These are phyloP conservation scores for Penicillium sumatraense DNA, from an alignment of 2,329 filamentous ascomycete genomes.

Conservation along the genomic window DNA sequence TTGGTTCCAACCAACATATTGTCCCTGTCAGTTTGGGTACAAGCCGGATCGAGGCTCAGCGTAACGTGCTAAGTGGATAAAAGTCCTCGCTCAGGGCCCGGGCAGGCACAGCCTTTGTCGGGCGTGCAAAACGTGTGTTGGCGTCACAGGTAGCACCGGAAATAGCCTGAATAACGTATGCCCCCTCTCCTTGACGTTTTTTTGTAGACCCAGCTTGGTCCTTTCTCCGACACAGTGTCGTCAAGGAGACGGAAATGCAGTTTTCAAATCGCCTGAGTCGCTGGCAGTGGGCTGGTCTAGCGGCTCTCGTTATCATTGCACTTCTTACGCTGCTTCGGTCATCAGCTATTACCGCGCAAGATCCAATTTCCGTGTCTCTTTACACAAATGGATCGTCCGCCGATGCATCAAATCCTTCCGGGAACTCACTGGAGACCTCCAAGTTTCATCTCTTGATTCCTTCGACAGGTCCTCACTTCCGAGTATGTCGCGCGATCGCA, in stretches of 20 bases:
- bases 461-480: constrained; percentile 14
- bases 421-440: constrained; percentile 1
- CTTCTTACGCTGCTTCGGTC: constrained; percentile 14
- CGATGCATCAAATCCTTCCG: background rate
- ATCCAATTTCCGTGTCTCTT: constrained; percentile 6
- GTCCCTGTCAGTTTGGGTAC: background rate
- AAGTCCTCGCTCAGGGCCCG: background rate
- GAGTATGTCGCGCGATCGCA: constrained; percentile 17
- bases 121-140: background rate
- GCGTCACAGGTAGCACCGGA: background rate
- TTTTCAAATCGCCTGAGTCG: constrained; percentile 8
- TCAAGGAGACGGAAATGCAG: constrained; percentile 1
- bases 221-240: background rate
- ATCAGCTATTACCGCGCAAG: background rate
- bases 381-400: background rate
- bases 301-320: constrained; percentile 8
- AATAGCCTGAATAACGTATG: background rate
- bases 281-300: constrained; percentile 19
- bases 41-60: background rate
- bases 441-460: constrained; percentile 18
- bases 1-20: background rate
- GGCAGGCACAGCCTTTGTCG: background rate
- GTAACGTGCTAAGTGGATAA: background rate
- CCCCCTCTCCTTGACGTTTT: background rate
- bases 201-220: background rate